Evolutionary conservation across 1,284 basidiomycete genomes (phyloP), one percentile per base, ranked within the genome.

Genomic region (Peniophora sp.): DNA sequence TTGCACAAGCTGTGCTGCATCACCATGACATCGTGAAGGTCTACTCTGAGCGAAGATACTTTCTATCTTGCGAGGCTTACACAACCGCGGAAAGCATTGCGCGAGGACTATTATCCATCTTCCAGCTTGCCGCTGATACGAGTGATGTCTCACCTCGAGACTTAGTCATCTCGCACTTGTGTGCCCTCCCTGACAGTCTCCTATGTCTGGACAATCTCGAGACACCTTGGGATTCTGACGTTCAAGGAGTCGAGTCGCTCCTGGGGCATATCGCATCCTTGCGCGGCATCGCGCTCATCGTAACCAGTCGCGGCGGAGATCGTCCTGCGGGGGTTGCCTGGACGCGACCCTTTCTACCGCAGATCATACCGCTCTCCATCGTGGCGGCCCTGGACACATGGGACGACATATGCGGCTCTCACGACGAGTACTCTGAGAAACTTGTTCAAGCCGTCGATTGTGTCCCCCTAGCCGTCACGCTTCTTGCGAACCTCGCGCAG

Each of bases 181-280:
- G 51, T 49, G 20, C 51, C 60, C 12, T 41, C 50, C 15, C 54
- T 5, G 12, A 32, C 1, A 50, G 55, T 2, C 43, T 69, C 10
- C 27, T 69, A 3, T 47, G 68, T 2, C 52, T 70, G 1, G 68
- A 70, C 35, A 68, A 70, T 50, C 60, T 70, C 34, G 68, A 70
- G 53, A 67, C 65, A 0, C 56, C 60, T 1, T 67, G 65, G 66
- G 58, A 65, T 24, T 24, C 51, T 1, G 47, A 55, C 32, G 35
- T 44, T 8, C 36, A 20, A 15, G 27, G 47, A 1, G 52, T 55
- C 5, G 54, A 55, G 24, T 20, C 43, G 18, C 24, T 51, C 1
- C 47, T 55, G 10, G 50, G 44, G 3, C 37, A 47, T 14, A 43
- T 55, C 32, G 47, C 54, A 10, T 46, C 47, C 23, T 11, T 51